phyloP scores from a whole-genome alignment of 73 alveolate genomes.

The Effrenium voratum region DNA sequence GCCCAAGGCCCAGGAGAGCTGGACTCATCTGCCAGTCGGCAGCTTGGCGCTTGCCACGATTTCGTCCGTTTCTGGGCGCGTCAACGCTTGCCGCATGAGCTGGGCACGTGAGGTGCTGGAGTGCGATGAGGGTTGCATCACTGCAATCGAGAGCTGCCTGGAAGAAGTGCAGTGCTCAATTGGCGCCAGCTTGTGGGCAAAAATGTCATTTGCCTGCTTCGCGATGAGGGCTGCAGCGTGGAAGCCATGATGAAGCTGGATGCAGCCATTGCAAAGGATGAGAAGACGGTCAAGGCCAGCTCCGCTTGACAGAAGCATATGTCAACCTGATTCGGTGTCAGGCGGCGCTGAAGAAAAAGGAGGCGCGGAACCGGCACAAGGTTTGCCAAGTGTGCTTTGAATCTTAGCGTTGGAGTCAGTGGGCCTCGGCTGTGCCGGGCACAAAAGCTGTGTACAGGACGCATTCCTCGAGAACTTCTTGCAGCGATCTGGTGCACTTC shows the following conservation, averaged over 20 bases:
- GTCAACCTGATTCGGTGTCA: not conserved
- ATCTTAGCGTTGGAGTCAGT: too few species aligned
- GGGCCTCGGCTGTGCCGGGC: too few species aligned
- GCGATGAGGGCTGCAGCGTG: slow-evolving; percentile 71
- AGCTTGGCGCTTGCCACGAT: not conserved
- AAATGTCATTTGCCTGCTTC: not conserved
- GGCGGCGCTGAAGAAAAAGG: slow-evolving; percentile 31
- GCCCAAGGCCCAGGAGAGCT: not conserved
- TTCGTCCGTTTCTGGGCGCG: too few species aligned
- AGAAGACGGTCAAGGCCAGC: slow-evolving; percentile 49
- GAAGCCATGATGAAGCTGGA: slow-evolving; percentile 89
- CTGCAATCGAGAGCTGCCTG: slow-evolving; percentile 85
- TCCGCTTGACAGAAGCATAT: not conserved
- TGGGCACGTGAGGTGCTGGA: slow-evolving; percentile 10
- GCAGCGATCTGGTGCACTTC: slow-evolving; percentile 83
- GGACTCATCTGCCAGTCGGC: not conserved
- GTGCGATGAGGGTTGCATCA: slow-evolving; percentile 87
- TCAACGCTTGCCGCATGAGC: not conserved
- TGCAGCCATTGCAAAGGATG: slow-evolving; percentile 67
- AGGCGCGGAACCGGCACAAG: not conserved
- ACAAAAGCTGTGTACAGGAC: not conserved
- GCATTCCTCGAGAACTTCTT: slow-evolving; percentile 55
- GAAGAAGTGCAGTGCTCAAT: slow-evolving; percentile 35
- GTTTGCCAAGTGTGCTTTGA: too few species aligned
- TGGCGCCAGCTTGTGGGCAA: not conserved